Base-by-base conservation (phyloP, 116 monocot species). In the Zostera marina region DNA sequence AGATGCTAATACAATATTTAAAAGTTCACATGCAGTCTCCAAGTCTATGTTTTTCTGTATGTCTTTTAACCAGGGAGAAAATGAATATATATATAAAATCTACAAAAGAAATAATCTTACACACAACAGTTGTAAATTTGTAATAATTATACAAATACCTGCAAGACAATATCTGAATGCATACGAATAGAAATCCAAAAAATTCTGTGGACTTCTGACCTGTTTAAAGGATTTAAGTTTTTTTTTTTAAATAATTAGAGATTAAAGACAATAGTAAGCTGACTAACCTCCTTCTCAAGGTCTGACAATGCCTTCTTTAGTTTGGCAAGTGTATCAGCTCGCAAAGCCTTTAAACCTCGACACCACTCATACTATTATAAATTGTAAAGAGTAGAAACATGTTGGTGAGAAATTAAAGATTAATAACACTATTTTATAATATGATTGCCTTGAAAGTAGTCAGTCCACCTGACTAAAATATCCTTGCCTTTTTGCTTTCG, bases 31-130 rank as follows among this genome's bases (percentile, higher is more conserved):
- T 5, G 82, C 78, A 58, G 49, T 76, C 58, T 88, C 85, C 21
- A 94, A 78, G 43, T 94, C 94, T 67, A 94, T 73, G 22, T 75
- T 82, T 69, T 82, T 94, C 74, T 88, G 88, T 53, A 76, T 88
- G 43, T 88, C 94, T 73, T 88, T 85, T 51, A 16, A 9, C 20
- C 63, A 41, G 45, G 17, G 47, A 23, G 38, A 6, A 44, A 66
- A 39, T 54, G 24, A 15, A 16, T 44, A 5, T 17, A 14, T 25
- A n/a, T n/a, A n/a, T n/a, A n/a, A n/a, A n/a, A n/a, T n/a, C n/a
- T n/a, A n/a, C n/a, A n/a, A n/a, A n/a, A n/a, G n/a, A n/a, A n/a
- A n/a, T n/a, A n/a, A n/a, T n/a, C n/a, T n/a, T n/a, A n/a, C n/a
- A n/a, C 7, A 48, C 47, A 1, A 25, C 1, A 25, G 8, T n/a